Percentiles rank a stretch among this genome's conserved stretches.
phyloP scores from a whole-genome alignment of 768 basidiomycete species.

The Collybia sordida region DNA sequence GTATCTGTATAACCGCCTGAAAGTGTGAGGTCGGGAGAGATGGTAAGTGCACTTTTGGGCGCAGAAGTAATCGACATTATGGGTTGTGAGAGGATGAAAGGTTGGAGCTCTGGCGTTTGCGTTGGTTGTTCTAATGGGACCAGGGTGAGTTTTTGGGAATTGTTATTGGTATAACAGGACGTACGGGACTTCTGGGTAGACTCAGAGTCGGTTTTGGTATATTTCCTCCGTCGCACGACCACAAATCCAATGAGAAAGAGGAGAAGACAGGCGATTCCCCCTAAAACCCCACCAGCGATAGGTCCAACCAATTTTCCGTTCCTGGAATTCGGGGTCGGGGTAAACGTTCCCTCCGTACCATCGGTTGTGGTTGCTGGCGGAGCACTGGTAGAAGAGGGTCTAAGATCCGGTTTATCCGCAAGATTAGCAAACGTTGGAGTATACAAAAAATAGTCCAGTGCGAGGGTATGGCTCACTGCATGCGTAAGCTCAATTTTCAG shows the following conservation, averaged over 20 bases:
- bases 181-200: too few species aligned
- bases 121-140: too few species aligned
- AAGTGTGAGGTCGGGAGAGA: too few species aligned
- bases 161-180: too few species aligned
- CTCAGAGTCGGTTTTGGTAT: too few species aligned
- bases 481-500: conserved; percentile 5
- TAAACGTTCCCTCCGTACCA: too few species aligned
- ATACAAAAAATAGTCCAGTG: conserved; percentile 8
- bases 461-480: not conserved
- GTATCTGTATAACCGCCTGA: too few species aligned
- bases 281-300: not conserved
- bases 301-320: too few species aligned
- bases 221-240: not conserved
- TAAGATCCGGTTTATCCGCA: not conserved
- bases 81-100: not conserved
- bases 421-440: conserved; percentile 3
- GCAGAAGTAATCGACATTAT: not conserved
- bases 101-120: not conserved
- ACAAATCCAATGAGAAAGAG: not conserved
- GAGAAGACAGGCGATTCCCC: not conserved
- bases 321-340: too few species aligned
- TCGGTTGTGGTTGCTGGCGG: too few species aligned
- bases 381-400: not conserved
- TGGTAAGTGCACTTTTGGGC: too few species aligned
- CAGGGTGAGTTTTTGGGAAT: too few species aligned